Evolutionary conservation across 345 rosid genomes (phyloP), one percentile per base, ranked within the genome.

Genomic region (Citrus cavaleriei): DNA sequence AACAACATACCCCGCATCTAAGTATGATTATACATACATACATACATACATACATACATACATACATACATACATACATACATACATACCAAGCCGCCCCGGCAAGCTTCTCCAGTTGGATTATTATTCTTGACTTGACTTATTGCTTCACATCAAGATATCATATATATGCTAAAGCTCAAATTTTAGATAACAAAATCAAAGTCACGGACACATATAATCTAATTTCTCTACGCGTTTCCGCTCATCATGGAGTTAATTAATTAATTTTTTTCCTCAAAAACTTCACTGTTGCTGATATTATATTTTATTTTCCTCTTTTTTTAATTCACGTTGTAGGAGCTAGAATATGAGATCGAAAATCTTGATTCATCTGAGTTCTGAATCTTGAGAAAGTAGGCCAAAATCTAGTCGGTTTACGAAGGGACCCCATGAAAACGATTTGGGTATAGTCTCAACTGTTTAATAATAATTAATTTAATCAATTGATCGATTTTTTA

Each of bases 231-330:
- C 21, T 35, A 82, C 82, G 83, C 85, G 83, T 80, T 72, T 66
- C 85, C 83, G 87, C 74, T 76, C 65, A 85, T 82, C 87, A 80
- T 74, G 85, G 81, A 79, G 72, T 51, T 19, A 54, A 68, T 40
- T 38, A 63, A 49, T 30, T 28, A 73, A 22, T 72, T 42, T 55
- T 14, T 25, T 30, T 35, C 37, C 40, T 18, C 12, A 32, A 30
- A 35, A 67, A 37, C 73, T 14, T 49, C 60, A 25, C 73, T 70
- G 58, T 49, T 46, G 22, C 46, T 46, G 59, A 70, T 25, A 49
- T 13, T 63, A 28, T 63, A 63, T 25, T 28, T 25, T 13, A 63
- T 27, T 28, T 27, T 28, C 2, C 58, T 18, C 6, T 18, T 16
- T 18, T 54, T 54, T 18, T 16, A 54, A 54, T 54, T 4, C 22